Percentiles rank a stretch among this genome's conserved stretches.
These are phyloP conservation scores for Aegle marmelos DNA, from an alignment of 345 rosid genomes.

Conservation along the genomic window DNA sequence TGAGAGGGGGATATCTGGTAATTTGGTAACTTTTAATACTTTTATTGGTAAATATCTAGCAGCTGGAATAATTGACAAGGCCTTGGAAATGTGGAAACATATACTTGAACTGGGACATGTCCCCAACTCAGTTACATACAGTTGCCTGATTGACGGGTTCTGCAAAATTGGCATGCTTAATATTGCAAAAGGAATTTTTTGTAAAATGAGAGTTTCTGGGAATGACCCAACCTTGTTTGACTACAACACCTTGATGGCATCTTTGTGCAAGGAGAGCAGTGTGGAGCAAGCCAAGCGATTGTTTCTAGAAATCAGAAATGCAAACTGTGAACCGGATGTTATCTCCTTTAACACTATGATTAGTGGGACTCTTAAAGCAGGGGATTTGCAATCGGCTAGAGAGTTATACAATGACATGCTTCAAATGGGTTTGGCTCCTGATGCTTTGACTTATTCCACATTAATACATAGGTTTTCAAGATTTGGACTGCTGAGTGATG, in stretches of 20 bases:
- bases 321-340: constrained; percentile 33
- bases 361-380: constrained; percentile 53
- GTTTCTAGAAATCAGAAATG: constrained; percentile 47
- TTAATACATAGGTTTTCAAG: constrained; percentile 56
- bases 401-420: constrained; percentile 47
- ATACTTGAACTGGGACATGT: constrained; percentile 34
- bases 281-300: constrained; percentile 60
- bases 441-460: constrained; percentile 47
- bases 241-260: constrained; percentile 49
- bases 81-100: constrained; percentile 58
- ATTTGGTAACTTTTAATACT: constrained; percentile 41
- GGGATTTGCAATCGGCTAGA: constrained; percentile 49
- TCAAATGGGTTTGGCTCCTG: constrained; percentile 50
- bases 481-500: constrained; percentile 53
- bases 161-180: constrained; percentile 51
- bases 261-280: constrained; percentile 61
- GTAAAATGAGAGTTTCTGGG: constrained; percentile 41
- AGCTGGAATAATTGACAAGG: constrained; percentile 43
- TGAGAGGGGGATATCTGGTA: constrained; percentile 41
- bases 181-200: constrained; percentile 58
- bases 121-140: constrained; percentile 50
- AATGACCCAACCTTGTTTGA: constrained; percentile 37
- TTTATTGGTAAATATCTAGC: constrained; percentile 47
- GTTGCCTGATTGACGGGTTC: constrained; percentile 49
- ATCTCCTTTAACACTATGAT: constrained; percentile 56